Percentiles rank a stretch among this genome's conserved stretches.
Conservation (phyloP, 2,329 filamentous ascomycete genomes). For the Alternaria ventricosa region DNA sequence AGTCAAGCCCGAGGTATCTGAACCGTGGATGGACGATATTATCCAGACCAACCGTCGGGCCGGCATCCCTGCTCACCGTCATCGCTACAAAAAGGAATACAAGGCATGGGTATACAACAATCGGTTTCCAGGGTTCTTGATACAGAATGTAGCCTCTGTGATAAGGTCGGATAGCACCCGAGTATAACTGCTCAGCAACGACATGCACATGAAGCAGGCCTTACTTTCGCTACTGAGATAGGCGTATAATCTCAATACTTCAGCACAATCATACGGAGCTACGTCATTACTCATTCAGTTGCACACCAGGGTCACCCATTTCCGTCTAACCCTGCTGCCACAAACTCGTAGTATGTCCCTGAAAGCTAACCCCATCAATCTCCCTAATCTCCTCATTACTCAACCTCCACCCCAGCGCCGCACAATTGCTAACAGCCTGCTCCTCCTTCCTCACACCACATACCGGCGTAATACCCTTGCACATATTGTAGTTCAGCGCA, state of each 20-base stretch:
- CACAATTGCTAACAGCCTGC: slow-evolving; percentile 51
- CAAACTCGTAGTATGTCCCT: slow-evolving; percentile 40
- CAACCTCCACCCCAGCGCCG: slow-evolving; percentile 52
- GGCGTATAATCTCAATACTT: neutral
- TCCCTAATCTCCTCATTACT: slow-evolving; percentile 50
- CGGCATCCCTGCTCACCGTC: neutral
- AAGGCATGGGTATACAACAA: neutral
- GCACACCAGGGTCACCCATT: too few relatives aligned
- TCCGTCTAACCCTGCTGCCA: slow-evolving; percentile 53
- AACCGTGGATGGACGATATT: neutral
- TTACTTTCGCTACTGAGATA: neutral
- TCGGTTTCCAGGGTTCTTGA: neutral
- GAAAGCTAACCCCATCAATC: slow-evolving; percentile 46
- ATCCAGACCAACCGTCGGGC: neutral
- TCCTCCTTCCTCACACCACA: slow-evolving; percentile 51
- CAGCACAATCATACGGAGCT: too few relatives aligned
- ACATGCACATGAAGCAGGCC: neutral
- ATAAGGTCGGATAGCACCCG: neutral
- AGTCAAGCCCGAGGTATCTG: neutral
- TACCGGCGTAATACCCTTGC: slow-evolving; percentile 54
- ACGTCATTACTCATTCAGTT: too few relatives aligned
- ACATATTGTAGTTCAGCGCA: slow-evolving; percentile 54
- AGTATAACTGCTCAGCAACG: neutral
- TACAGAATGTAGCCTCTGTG: neutral
- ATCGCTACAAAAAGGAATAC: neutral